Base-by-base conservation (phyloP, 768 basidiomycete species). In the Kwoniella newhampshirensis region DNA sequence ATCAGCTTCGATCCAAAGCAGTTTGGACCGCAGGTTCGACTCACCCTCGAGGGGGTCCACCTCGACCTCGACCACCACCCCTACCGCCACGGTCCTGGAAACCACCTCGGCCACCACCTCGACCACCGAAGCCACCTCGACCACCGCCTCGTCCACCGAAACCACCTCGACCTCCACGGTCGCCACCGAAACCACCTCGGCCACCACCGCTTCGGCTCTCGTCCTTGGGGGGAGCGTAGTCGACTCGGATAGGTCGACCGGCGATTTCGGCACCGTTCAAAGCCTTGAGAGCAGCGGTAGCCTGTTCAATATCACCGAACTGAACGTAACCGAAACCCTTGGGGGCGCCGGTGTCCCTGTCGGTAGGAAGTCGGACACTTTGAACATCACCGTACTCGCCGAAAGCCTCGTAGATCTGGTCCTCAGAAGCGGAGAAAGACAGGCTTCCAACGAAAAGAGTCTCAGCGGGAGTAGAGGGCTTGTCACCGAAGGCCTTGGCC, bases 301-400 rank as follows among this genome's bases (percentile, higher is more conserved):
- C 89, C 51, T 82, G 79, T 25, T 86, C 88, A 36, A 90, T 70
- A 66, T 87, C 86, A 64, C 86, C 84, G 77, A 93, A 96, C 77
- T 97, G 91, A 71, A 99, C 88, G 78, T 98, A 98, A 20, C 86
- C 96, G 77, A 94, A 98, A 69, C 96, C 96, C 78, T 97, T 98
- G 43, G 89, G 86, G 60, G 81, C 82, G 26, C 91, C 92, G 6
- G 87, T 83, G 47, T 99, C 96, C 64, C 89, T 82, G 77, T 98
- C 92, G 36, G 92, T 96, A 27, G 92, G 91, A 47, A 99, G 79
- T 54, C 92, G 85, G 37, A 97, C 89, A 70, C 80, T 86, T 80
- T 88, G 88, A 60, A 96, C 84, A 40, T 84, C 81, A 55, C 90
- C 90, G 74, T 86, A 86, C 72, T 91, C 90, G 62, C 85, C 86